Conservation (phyloP, 495 filamentous ascomycete genomes). For the Penicillium psychrofluorescens region DNA sequence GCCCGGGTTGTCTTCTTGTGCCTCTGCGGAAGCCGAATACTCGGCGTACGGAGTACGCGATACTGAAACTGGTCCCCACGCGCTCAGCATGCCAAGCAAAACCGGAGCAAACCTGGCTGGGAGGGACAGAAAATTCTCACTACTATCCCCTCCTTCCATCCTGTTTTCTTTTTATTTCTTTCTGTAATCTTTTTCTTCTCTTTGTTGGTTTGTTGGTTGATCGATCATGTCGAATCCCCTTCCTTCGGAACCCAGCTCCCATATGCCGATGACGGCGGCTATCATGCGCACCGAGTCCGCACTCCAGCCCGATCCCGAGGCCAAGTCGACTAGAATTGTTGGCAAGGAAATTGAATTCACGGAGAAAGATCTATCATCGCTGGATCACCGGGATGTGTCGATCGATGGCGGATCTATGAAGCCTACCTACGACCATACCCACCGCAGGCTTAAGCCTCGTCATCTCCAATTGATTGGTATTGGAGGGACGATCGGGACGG, state of each 20-base stretch:
- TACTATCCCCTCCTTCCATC: too few relatives aligned
- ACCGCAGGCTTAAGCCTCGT: slow-evolving; percentile 54
- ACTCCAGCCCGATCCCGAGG: slow-evolving; percentile 4
- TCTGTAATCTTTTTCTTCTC: neutral
- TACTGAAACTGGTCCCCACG: too few relatives aligned
- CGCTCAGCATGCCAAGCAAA: too few relatives aligned
- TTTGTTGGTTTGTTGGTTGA: neutral
- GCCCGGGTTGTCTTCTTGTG: too few relatives aligned
- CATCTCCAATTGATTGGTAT: slow-evolving; percentile 72
- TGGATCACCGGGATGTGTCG: slow-evolving; percentile 12
- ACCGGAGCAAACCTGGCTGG: too few relatives aligned
- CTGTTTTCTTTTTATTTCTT: neutral
- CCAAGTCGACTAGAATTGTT: slow-evolving; percentile 2
- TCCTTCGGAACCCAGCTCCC: slow-evolving; percentile 2
- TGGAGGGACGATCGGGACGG: slow-evolving; percentile 77
- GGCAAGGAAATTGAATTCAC: slow-evolving; percentile 7
- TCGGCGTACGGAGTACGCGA: too few relatives aligned
- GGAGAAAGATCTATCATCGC: slow-evolving; percentile 9
- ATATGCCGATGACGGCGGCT: slow-evolving; percentile 6
- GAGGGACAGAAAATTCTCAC: too few relatives aligned
- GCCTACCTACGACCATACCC: slow-evolving; percentile 37
- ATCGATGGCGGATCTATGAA: slow-evolving; percentile 22
- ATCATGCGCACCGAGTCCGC: slow-evolving; percentile 9
- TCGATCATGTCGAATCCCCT: slow-evolving; percentile 5
- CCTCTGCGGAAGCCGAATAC: too few relatives aligned